Base-by-base conservation (phyloP, 2,329 filamentous ascomycete species). In the Talaromyces marneffei region DNA sequence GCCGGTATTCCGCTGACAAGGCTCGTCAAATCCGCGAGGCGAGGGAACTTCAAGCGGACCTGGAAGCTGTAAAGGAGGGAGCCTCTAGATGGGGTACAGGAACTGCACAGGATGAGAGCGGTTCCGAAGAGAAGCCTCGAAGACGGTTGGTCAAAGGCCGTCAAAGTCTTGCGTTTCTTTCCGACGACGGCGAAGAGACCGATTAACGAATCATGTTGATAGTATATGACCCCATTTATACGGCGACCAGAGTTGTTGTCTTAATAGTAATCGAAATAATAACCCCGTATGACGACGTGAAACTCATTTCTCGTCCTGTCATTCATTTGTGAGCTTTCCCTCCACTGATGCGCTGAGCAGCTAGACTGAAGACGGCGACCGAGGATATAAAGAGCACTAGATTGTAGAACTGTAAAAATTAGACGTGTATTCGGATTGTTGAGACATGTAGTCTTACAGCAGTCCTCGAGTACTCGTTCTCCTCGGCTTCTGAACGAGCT, bases 331-430 rank as follows among this genome's bases (percentile, higher is more conserved):
- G 62, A 63, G 75, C 77, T 55, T 70, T 71, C 27, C 75, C 75
- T 64, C 81, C 76, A 64, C 81, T 82, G 83, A 97, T 89, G 67
- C 89, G 88, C 72, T 99, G 94, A 29, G 93, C 94, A 64, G 94
- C 87, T 63, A 99, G 79, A 73, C 93, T 96, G 79, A 97, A 97
- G 63, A 96, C 86, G 7, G 93, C 92, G 25, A 99, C 90, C 0
- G 94, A 97, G 25, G 92, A 94, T 82, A 99, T 93, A 79, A 97
- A 99, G 2, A 97, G 81, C 0, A 97, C 92, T 0, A 96, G 86
- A 71, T 99, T 97, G 78, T 99, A 99, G 75, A 99, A 99, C 94
- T 75, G 54, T 55, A 42, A 10, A 14, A 12, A 54, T 59, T 55
- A 60, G 52, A n/a, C n/a, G 16, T 20, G 31, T 29, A 20, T 2